phyloP scores from a whole-genome alignment of 805 yeast species.

The Komagataella pastoris region DNA sequence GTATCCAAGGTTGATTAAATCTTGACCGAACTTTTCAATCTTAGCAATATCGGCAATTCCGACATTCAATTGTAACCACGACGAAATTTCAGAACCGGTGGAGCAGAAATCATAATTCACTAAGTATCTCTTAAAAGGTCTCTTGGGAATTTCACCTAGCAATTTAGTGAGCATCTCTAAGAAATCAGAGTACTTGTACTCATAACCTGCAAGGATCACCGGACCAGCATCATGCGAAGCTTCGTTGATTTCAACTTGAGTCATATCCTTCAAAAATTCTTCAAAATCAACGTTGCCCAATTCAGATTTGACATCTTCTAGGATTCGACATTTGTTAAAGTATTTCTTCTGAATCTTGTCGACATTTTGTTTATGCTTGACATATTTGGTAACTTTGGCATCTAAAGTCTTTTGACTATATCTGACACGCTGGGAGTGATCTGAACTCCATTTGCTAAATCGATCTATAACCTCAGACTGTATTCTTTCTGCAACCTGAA shows the following conservation, averaged over 20 bases:
- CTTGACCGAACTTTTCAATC: slow-evolving; percentile 69
- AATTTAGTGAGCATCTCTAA: slow-evolving; percentile 27
- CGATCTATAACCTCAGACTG: slow-evolving; percentile 51
- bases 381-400: slow-evolving; percentile 38
- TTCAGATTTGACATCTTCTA: slow-evolving; percentile 49
- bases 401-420: slow-evolving; percentile 42
- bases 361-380: slow-evolving; percentile 29
- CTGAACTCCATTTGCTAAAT: slow-evolving; percentile 61
- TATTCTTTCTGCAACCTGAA: slow-evolving; percentile 49
- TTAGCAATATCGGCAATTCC: slow-evolving; percentile 30
- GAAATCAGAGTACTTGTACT: slow-evolving; percentile 11
- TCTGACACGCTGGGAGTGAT: slow-evolving; percentile 54
- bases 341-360: slow-evolving; percentile 49
- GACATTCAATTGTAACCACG: slow-evolving; percentile 41
- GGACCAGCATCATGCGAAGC: slow-evolving; percentile 3
- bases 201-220: background rate
- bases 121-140: slow-evolving; percentile 45
- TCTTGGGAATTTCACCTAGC: slow-evolving; percentile 36
- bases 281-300: slow-evolving; percentile 23
- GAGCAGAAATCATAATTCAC: slow-evolving; percentile 54
- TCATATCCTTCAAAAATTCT: slow-evolving; percentile 16
- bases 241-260: slow-evolving; percentile 1
- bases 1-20: slow-evolving; percentile 45
- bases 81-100: slow-evolving; percentile 46
- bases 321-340: slow-evolving; percentile 62